These are phyloP conservation scores for Gracilaria caudata DNA, from an alignment of 23 red algal species.

Conservation along the genomic window DNA sequence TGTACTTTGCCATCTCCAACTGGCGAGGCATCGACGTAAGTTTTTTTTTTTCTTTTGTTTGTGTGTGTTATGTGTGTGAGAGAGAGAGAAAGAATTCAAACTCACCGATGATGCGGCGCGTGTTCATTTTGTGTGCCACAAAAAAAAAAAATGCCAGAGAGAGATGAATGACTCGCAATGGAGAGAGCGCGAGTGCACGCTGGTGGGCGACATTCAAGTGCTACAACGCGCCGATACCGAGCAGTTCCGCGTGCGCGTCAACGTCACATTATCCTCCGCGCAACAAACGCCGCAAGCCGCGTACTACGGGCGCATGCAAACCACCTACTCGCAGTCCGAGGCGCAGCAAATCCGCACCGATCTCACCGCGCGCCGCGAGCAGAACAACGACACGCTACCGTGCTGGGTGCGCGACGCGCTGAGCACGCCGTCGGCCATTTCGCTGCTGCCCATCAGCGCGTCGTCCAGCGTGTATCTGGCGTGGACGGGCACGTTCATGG, in stretches of 20 bases:
- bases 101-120: no score
- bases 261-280: no score
- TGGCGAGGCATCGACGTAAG: constrained; percentile 12
- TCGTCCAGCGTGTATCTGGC: constrained; percentile 30
- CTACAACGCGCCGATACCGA: background rate
- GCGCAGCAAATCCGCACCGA: background rate
- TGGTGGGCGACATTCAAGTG: background rate
- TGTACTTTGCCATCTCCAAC: constrained; percentile 35
- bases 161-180: no score
- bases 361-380: no score
- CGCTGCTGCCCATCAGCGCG: background rate
- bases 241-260: background rate
- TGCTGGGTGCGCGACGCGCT: constrained; percentile 10
- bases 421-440: background rate
- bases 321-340: background rate
- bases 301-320: background rate
- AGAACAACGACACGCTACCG: background rate
- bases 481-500: constrained; percentile 48
- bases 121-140: no score
- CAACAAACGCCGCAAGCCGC: background rate
- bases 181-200: background rate
- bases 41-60: no score
- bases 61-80: no score
- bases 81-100: no score
- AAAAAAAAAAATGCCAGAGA: no score